Evolutionary conservation across 164 flowering plant species (phyloP).

Genomic region (Kingdonia uniflora): DNA sequence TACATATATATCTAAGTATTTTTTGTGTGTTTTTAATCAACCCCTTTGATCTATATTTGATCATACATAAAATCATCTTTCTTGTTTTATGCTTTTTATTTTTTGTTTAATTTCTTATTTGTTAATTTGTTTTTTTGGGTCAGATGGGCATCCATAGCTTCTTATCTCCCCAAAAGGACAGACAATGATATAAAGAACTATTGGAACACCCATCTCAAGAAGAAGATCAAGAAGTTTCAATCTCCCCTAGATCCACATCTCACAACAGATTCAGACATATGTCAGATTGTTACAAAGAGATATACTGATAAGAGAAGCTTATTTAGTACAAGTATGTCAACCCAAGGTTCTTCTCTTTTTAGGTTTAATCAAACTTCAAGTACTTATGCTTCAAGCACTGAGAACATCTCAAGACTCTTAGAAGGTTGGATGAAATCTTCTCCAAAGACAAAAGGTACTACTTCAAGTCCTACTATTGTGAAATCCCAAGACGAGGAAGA

Average conservation of each 20-base stretch:
- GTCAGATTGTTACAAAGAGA: conserved; percentile 14
- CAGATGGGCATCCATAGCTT: conserved; percentile 20
- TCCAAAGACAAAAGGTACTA: conserved; percentile 14
- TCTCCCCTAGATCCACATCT: conserved; percentile 16
- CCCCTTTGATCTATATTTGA: neutral
- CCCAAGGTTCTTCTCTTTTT: conserved; percentile 9
- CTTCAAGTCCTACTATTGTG: neutral
- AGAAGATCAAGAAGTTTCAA: conserved; percentile 11
- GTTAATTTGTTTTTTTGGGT: conserved; percentile 16
- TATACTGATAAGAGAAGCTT: conserved; percentile 8
- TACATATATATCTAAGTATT: neutral
- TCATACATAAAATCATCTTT: no score
- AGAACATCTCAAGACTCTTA: conserved; percentile 74
- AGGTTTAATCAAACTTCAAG: conserved; percentile 12
- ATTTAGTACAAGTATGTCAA: neutral
- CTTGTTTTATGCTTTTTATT: neutral
- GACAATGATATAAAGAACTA: conserved; percentile 22
- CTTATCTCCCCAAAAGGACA: conserved; percentile 20
- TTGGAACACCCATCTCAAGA: conserved; percentile 18
- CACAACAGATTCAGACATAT: conserved; percentile 13
- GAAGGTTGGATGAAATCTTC: conserved; percentile 92
- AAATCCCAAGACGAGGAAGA: conserved; percentile 3
- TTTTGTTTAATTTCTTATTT: conserved; percentile 6
- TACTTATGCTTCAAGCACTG: conserved; percentile 80
- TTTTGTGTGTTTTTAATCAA: neutral